Evolutionary conservation across 1,284 basidiomycete genomes (phyloP).

Genomic region (Rhizoctonia solani): DNA sequence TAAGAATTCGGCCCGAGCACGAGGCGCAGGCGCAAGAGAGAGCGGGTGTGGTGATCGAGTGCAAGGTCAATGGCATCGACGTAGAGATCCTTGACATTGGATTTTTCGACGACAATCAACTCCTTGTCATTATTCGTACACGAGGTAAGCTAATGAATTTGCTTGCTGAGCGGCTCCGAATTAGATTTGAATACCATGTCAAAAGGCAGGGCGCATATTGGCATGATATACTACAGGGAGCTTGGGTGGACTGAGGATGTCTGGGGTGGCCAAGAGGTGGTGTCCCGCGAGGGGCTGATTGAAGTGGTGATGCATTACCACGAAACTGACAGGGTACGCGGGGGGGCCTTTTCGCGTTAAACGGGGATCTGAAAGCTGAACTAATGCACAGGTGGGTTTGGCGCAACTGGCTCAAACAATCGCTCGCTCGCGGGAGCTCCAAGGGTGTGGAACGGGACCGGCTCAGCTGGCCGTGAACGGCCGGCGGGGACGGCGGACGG

Average conservation of each 20-base stretch:
- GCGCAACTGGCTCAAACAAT: conserved; percentile 29
- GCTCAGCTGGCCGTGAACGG: conserved; percentile 73
- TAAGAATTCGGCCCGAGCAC: conserved; percentile 54
- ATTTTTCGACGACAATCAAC: conserved; percentile 73
- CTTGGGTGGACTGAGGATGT: conserved; percentile 44
- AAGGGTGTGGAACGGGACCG: conserved; percentile 53
- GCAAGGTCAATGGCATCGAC: conserved; percentile 42
- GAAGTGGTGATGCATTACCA: conserved; percentile 30
- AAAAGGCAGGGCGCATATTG: conserved; percentile 27
- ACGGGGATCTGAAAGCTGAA: conserved; percentile 33
- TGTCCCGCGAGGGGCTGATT: conserved; percentile 32
- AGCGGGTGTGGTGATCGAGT: conserved; percentile 57
- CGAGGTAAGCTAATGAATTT: conserved; percentile 42
- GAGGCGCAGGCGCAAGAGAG: conserved; percentile 45
- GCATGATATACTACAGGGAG: conserved; percentile 22
- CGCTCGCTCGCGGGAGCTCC: conserved; percentile 47
- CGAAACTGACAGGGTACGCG: conserved; percentile 36
- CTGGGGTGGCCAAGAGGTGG: conserved; percentile 47
- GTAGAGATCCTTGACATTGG: conserved; percentile 65
- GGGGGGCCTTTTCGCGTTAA: neutral
- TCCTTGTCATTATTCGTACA: conserved; percentile 63
- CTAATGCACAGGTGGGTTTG: conserved; percentile 14
- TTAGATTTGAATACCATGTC: conserved; percentile 27
- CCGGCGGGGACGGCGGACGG: conserved; percentile 68
- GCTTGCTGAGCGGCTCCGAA: conserved; percentile 22